Percentiles rank a stretch among this genome's conserved stretches.
These are phyloP conservation scores for Plasmodium fragile DNA, from an alignment of 169 alveolate species.

Conservation along the genomic window DNA sequence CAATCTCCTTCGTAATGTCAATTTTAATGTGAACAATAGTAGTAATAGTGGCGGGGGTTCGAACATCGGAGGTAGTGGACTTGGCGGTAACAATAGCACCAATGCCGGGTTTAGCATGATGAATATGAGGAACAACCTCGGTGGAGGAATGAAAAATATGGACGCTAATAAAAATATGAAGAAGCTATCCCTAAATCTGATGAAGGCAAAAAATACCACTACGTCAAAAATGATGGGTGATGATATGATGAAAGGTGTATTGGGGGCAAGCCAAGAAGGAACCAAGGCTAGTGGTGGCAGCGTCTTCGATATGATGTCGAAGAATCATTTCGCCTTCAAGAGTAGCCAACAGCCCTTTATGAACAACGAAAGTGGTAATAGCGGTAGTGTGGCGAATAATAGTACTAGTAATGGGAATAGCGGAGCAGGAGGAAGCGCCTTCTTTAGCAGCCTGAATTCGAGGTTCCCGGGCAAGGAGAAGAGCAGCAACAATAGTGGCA, in stretches of 20 bases:
- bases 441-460: conserved; percentile 27
- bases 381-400: background rate
- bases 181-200: conserved; percentile 29
- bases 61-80: background rate
- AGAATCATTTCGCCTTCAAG: conserved; percentile 25
- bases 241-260: background rate
- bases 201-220: conserved; percentile 15
- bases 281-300: background rate
- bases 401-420: background rate
- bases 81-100: background rate
- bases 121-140: background rate
- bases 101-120: background rate
- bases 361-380: background rate
- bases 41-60: background rate
- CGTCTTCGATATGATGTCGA: conserved; percentile 41
- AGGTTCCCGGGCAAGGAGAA: conserved; percentile 13
- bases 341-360: background rate
- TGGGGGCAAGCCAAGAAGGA: background rate
- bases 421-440: background rate
- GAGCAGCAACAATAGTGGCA: background rate
- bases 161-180: conserved; percentile 62
- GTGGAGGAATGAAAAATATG: conserved; percentile 28
- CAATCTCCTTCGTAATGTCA: conserved; percentile 37
- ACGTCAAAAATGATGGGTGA: conserved; percentile 25
- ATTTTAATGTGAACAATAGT: conserved; percentile 32